These are phyloP conservation scores for Trichoderma atrobrunneum DNA, from an alignment of 2,329 filamentous ascomycete species.

Conservation along the genomic window DNA sequence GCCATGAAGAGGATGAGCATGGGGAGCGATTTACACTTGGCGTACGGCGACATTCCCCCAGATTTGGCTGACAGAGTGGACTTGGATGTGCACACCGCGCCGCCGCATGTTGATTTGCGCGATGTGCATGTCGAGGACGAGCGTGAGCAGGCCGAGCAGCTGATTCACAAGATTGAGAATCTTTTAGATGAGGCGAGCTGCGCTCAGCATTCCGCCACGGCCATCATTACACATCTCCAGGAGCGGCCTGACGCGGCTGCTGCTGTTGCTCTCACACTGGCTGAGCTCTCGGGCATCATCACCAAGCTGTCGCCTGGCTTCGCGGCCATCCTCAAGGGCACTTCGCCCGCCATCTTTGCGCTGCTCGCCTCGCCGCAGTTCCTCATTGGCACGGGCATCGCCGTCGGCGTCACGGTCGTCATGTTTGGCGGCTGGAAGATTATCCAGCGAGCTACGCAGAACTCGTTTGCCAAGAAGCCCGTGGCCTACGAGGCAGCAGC, in stretches of 20 bases:
- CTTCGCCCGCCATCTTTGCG: constrained; percentile 81
- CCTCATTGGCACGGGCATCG: constrained; percentile 84
- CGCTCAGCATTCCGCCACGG: constrained; percentile 76
- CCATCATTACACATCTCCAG: constrained; percentile 76
- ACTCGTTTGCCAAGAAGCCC: constrained; percentile 28
- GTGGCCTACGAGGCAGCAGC: constrained; percentile 30
- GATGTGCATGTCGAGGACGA: constrained; percentile 42
- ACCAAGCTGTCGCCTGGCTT: constrained; percentile 82
- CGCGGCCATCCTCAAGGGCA: constrained; percentile 70
- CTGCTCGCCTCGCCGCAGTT: constrained; percentile 90
- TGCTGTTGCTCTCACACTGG: constrained; percentile 86
- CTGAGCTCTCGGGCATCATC: constrained; percentile 80
- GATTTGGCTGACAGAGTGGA: constrained; percentile 55
- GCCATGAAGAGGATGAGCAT: constrained; percentile 32
- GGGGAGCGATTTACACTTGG: constrained; percentile 84
- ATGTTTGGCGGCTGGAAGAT: constrained; percentile 98
- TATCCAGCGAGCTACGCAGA: constrained; percentile 73
- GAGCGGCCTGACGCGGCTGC: constrained; percentile 79
- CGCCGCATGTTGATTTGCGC: constrained; percentile 44
- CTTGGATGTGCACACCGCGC: constrained; percentile 40
- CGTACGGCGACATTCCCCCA: constrained; percentile 80
- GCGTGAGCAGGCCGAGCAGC: constrained; percentile 50
- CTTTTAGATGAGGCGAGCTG: constrained; percentile 86
- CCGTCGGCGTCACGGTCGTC: constrained; percentile 89
- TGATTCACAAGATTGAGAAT: constrained; percentile 72